Conservation (phyloP, 2,329 filamentous ascomycete species). For the Penicillium aurantiogriseum region DNA sequence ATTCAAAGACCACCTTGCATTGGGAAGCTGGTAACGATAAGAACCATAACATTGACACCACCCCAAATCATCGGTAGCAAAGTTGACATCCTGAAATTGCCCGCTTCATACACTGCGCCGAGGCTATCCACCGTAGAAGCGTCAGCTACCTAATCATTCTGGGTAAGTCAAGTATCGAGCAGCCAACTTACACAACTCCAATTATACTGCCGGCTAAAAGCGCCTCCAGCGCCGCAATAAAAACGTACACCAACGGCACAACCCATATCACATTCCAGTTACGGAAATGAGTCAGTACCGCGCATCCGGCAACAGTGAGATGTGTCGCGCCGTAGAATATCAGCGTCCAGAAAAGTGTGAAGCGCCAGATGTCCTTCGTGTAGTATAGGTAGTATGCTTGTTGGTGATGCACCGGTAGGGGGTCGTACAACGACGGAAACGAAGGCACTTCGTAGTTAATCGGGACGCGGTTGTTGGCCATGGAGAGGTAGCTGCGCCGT, state of each 20-base stretch:
- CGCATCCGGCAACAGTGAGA: constrained; percentile 67
- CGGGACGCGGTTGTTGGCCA: constrained; percentile 47
- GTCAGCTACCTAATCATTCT: neutral
- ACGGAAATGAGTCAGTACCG: constrained; percentile 66
- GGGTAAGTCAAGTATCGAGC: no score
- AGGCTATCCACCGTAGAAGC: constrained; percentile 51
- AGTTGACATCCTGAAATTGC: constrained; percentile 86
- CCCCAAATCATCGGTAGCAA: constrained; percentile 93
- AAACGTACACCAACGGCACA: constrained; percentile 66
- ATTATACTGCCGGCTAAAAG: constrained; percentile 77
- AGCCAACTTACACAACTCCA: constrained; percentile 66
- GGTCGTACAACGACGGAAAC: constrained; percentile 83
- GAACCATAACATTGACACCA: constrained; percentile 74
- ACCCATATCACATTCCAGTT: constrained; percentile 60
- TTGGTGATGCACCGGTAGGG: constrained; percentile 56
- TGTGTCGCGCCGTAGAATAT: constrained; percentile 76
- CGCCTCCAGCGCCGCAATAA: constrained; percentile 73
- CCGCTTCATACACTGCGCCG: constrained; percentile 75
- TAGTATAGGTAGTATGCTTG: constrained; percentile 68
- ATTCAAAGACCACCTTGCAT: constrained; percentile 81
- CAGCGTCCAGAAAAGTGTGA: constrained; percentile 82
- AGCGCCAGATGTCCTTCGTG: constrained; percentile 77
- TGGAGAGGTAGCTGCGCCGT: constrained; percentile 9
- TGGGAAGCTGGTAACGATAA: constrained; percentile 87
- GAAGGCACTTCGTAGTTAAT: constrained; percentile 64